A percentile compares a stretch with the other conserved stretches of the same genome.
Evolutionary conservation across 1,284 basidiomycete genomes (phyloP).

Genomic region (Cutaneotrichosporon cavernicola): DNA sequence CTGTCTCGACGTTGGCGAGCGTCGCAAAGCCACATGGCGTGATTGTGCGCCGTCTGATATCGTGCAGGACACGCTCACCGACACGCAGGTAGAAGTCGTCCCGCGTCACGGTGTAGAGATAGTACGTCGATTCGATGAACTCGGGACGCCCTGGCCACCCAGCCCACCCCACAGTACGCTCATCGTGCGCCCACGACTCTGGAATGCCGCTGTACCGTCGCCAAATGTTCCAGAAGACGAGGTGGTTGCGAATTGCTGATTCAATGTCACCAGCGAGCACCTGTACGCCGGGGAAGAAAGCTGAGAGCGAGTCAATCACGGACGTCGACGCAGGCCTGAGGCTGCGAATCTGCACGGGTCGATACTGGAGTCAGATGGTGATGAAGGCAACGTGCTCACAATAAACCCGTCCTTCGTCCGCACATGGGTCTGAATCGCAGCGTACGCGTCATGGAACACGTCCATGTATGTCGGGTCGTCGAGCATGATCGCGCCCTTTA

Average conservation of each 20-base stretch:
- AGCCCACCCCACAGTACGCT: slow-evolving; percentile 67
- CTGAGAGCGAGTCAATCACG: slow-evolving; percentile 53
- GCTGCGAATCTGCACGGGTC: slow-evolving; percentile 36
- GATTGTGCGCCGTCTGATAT: slow-evolving; percentile 69
- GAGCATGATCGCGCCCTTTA: slow-evolving; percentile 70
- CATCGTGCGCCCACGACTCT: slow-evolving; percentile 81
- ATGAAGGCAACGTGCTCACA: slow-evolving; percentile 57
- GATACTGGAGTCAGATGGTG: slow-evolving; percentile 32
- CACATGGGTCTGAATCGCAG: slow-evolving; percentile 80
- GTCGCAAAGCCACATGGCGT: slow-evolving; percentile 82
- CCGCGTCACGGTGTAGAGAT: slow-evolving; percentile 83
- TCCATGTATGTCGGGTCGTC: slow-evolving; percentile 84
- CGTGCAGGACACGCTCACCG: slow-evolving; percentile 75
- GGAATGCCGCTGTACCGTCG: slow-evolving; percentile 76
- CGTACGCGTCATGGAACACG: slow-evolving; percentile 83
- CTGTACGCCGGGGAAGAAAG: slow-evolving; percentile 60
- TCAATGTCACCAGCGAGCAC: slow-evolving; percentile 86
- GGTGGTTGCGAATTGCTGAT: slow-evolving; percentile 79
- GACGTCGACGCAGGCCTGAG: slow-evolving; percentile 34
- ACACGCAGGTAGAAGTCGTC: slow-evolving; percentile 89
- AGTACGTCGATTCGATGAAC: slow-evolving; percentile 91
- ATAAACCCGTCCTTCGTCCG: slow-evolving; percentile 80
- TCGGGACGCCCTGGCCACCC: slow-evolving; percentile 85
- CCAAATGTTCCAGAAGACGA: slow-evolving; percentile 89
- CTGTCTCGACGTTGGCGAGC: slow-evolving; percentile 74